Conservation (phyloP, 441 rosid species). For the Pelargonium cotyledonis region DNA sequence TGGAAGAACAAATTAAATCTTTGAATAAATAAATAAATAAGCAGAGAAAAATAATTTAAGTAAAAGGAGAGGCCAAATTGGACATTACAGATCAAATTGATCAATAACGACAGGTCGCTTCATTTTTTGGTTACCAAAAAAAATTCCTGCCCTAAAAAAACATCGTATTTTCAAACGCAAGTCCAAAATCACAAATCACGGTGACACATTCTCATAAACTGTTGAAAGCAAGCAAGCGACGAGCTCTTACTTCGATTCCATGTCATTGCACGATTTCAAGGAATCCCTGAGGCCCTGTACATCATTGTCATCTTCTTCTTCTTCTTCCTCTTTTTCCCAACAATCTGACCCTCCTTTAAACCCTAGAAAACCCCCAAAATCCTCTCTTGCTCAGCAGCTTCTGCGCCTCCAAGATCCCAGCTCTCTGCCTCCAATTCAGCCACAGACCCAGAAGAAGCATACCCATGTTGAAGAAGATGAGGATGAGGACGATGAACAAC, state of each 20-base stretch:
- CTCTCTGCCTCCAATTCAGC: conserved; percentile 17
- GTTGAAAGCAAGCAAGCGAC: background rate
- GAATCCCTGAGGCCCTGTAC: conserved; percentile 54
- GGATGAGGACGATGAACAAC: conserved; percentile 24
- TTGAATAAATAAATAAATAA: too few relatives aligned
- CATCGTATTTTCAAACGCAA: too few relatives aligned
- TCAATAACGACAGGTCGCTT: too few relatives aligned
- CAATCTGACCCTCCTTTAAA: conserved; percentile 17
- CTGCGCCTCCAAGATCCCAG: conserved; percentile 43
- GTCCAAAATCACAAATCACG: too few relatives aligned
- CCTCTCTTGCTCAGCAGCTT: conserved; percentile 50
- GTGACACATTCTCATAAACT: background rate
- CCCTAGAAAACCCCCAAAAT: conserved; percentile 55
- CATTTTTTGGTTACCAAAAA: too few relatives aligned
- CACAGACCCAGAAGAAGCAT: conserved; percentile 6
- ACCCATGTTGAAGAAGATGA: conserved; percentile 26
- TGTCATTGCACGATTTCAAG: conserved; percentile 39
- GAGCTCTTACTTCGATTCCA: conserved; percentile 5
- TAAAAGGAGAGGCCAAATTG: too few relatives aligned
- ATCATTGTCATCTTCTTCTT: conserved; percentile 16
- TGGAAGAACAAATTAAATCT: too few relatives aligned
- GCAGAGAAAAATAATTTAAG: too few relatives aligned
- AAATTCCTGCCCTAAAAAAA: too few relatives aligned
- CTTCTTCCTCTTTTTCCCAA: conserved; percentile 26
- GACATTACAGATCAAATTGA: too few relatives aligned